Base-by-base conservation (phyloP, 2,329 filamentous ascomycete genomes). In the Rhynchosporium agropyri region DNA sequence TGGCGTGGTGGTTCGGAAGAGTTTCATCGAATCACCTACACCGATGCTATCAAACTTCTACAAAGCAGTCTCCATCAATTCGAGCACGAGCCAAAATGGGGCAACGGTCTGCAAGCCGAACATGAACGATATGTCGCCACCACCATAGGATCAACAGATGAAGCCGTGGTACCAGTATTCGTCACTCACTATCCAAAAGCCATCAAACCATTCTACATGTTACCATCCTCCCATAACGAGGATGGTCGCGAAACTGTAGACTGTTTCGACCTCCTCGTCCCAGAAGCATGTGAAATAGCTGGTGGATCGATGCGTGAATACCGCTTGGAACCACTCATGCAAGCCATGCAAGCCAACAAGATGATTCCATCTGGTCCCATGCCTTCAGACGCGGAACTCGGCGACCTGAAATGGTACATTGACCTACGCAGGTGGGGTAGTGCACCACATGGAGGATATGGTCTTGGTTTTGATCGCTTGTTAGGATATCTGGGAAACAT, bases 191-290 rank as follows among this genome's bases (percentile, higher is more conserved):
- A 97, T 74, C 95, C 95, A n/a, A 85, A 85, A 68, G 80, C 82
- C 54, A 87, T 95, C 75, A 99, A 99, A 78, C 91, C 94, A 10
- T 99, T 98, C 77, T 99, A 93, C 76, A 93, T 92, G 90, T 76
- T 84, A 2, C 84, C 86, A 15, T 84, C 84, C 1, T 62, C 70
- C 26, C 62, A 56, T 33, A 53, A 53, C 54, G 57, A 60, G 38
- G 46, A 56, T 28, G 53, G 49, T 26, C 50, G 54, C 15, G 69
- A 72, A 46, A 90, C 87, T 2, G 87, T 87, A 3, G 85, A 87
- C 28, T 90, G 88, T 74, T 91, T 91, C 73, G 89, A 91, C 74
- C 80, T 91, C 31, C 80, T 91, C 3, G 80, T 90, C 26, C 88
- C 88, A 10, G 86, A 89, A 61, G 78, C 87, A 31, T 87, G 86